These are phyloP conservation scores for Diaporthe australafricana DNA, from an alignment of 2,329 filamentous ascomycete genomes.

Conservation along the genomic window DNA sequence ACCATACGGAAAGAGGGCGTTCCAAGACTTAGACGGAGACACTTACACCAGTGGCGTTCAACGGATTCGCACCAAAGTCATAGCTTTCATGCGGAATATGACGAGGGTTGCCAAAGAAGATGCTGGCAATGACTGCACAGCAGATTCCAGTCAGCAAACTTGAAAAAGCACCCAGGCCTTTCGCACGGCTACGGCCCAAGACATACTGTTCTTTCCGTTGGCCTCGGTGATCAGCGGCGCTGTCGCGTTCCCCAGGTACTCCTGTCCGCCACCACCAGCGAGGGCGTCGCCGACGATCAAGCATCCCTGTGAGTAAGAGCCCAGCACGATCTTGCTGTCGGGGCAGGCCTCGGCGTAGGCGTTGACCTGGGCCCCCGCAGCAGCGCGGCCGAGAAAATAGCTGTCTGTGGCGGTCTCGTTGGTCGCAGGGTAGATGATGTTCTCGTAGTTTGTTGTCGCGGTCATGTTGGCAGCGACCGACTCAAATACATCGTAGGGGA, in stretches of 20 bases:
- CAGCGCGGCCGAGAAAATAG: conserved; percentile 14
- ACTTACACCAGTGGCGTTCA: conserved; percentile 25
- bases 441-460: conserved; percentile 25
- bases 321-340: conserved; percentile 11
- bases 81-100: conserved; percentile 21
- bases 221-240: too few relatives aligned
- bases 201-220: too few relatives aligned
- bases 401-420: conserved; percentile 15
- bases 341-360: conserved; percentile 17
- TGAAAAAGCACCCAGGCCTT: too few relatives aligned
- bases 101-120: conserved; percentile 25
- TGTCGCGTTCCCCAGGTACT: conserved; percentile 17
- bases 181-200: too few relatives aligned
- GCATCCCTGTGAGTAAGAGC: conserved; percentile 10
- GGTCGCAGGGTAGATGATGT: conserved; percentile 28
- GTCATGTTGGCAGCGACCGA: background rate
- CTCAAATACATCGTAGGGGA: too few relatives aligned
- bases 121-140: conserved; percentile 18
- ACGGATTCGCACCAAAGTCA: background rate
- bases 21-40: background rate
- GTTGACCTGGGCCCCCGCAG: background rate
- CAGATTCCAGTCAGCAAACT: background rate
- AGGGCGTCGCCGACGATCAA: conserved; percentile 18
- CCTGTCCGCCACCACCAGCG: conserved; percentile 17
- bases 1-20: too few relatives aligned